These are phyloP conservation scores for Tricholomella constricta DNA, from an alignment of 768 basidiomycete genomes.

Conservation along the genomic window DNA sequence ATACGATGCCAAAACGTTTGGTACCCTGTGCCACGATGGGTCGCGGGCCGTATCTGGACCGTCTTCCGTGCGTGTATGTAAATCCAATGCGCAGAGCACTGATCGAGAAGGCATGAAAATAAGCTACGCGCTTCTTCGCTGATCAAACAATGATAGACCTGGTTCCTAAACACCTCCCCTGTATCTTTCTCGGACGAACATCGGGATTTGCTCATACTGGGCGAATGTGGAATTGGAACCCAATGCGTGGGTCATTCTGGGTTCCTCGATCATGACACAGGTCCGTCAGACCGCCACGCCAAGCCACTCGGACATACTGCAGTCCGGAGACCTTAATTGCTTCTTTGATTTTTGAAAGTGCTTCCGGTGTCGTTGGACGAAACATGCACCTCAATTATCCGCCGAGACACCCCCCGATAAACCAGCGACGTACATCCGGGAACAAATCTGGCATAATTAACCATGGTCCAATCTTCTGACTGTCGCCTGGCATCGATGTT, in stretches of 20 bases:
- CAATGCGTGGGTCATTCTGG: background rate
- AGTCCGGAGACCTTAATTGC: slow-evolving; percentile 30
- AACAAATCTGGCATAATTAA: background rate
- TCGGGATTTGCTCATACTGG: slow-evolving; percentile 20
- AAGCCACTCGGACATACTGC: slow-evolving; percentile 27
- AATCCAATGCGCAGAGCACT: too few species aligned
- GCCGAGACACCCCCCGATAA: slow-evolving; percentile 19
- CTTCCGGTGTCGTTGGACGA: background rate
- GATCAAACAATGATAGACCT: slow-evolving; percentile 8
- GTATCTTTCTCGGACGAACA: slow-evolving; percentile 27
- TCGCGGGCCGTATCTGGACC: slow-evolving; percentile 11
- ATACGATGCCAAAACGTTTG: background rate
- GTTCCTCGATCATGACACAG: slow-evolving; percentile 7
- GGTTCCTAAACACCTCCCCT: slow-evolving; percentile 4
- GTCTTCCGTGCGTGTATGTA: too few species aligned
- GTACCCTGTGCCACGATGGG: background rate
- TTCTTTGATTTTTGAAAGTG: slow-evolving; percentile 23
- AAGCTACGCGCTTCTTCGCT: slow-evolving; percentile 31
- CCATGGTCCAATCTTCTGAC: background rate
- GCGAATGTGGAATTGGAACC: background rate
- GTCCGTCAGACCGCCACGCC: slow-evolving; percentile 17
- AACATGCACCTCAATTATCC: slow-evolving; percentile 2
- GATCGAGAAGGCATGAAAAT: slow-evolving; percentile 33
- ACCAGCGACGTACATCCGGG: slow-evolving; percentile 21
- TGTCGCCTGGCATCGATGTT: background rate